These are phyloP conservation scores for Scedosporium boydii DNA, from an alignment of 2,329 filamentous ascomycete species.

Conservation along the genomic window DNA sequence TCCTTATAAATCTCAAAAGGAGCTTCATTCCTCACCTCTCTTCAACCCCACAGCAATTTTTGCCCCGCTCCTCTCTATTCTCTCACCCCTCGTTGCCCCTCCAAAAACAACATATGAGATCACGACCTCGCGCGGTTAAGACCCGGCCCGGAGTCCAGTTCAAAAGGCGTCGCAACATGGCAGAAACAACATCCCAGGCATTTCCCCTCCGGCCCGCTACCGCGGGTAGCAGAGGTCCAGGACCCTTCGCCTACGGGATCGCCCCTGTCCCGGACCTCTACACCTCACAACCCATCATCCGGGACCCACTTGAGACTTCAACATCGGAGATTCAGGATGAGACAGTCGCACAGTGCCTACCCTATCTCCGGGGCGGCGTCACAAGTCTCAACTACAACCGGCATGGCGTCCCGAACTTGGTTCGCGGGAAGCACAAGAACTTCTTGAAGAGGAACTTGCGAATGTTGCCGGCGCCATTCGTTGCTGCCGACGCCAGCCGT, in stretches of 20 bases:
- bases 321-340: slow-evolving; percentile 60
- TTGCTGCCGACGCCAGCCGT: slow-evolving; percentile 71
- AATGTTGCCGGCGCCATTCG: slow-evolving; percentile 59
- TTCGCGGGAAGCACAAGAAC: slow-evolving; percentile 48
- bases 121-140: not conserved
- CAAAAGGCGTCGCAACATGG: slow-evolving; percentile 3
- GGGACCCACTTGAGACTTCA: slow-evolving; percentile 55
- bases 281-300: slow-evolving; percentile 48
- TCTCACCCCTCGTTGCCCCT: not conserved
- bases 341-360: slow-evolving; percentile 59
- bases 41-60: not conserved
- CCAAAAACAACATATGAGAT: slow-evolving; percentile 3
- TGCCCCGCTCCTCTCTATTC: not conserved
- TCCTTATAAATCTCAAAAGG: not conserved
- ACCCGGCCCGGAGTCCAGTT: slow-evolving; percentile 4
- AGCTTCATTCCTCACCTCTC: not conserved
- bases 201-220: not conserved
- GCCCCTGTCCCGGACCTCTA: slow-evolving; percentile 44
- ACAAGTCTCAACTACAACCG: slow-evolving; percentile 50
- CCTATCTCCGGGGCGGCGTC: slow-evolving; percentile 51
- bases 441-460: slow-evolving; percentile 53
- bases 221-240: not conserved
- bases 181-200: not conserved
- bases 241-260: not conserved
- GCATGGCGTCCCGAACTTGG: slow-evolving; percentile 66